phyloP scores from a whole-genome alignment of 139 green algal species.

The Asterochloris erici region DNA sequence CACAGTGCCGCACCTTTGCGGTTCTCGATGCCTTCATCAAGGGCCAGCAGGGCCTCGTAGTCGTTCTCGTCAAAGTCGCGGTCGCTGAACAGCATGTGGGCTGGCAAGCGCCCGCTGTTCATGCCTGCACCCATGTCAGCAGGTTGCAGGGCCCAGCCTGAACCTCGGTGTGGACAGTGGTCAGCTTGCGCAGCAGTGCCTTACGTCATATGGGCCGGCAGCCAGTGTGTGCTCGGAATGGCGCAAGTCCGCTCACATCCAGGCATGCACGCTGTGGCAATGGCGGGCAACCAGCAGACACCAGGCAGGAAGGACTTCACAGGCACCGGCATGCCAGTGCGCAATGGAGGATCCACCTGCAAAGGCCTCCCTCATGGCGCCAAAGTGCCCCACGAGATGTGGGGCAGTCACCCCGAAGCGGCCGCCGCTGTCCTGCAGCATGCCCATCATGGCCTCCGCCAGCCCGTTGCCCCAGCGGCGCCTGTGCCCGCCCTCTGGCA shows the following conservation, averaged over 20 bases:
- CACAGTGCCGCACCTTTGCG: constrained; percentile 19
- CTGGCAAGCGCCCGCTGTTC: constrained; percentile 18
- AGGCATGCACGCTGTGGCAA: no score
- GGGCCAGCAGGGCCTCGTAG: constrained; percentile 38
- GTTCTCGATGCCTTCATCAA: constrained; percentile 31
- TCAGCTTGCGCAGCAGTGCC: no score
- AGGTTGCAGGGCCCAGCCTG: no score
- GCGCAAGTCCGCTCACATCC: no score
- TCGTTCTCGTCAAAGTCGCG: constrained; percentile 37
- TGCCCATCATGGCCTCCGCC: constrained; percentile 27
- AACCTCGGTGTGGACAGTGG: no score
- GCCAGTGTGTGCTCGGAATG: no score
- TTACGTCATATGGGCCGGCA: no score
- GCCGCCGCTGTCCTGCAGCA: constrained; percentile 8
- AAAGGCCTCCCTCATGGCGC: constrained; percentile 12
- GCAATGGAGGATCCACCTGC: neutral
- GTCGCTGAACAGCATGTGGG: constrained; percentile 30
- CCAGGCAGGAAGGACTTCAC: no score
- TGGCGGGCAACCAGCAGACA: no score
- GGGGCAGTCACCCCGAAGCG: neutral
- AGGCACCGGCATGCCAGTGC: no score
- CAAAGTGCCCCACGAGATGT: neutral
- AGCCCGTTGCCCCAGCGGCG: neutral
- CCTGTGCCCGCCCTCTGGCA: neutral
- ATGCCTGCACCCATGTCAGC: neutral